Evolutionary conservation across 306 rosid genomes (phyloP), one percentile per base, ranked within the genome.

Genomic region (Cicer judaicum): DNA sequence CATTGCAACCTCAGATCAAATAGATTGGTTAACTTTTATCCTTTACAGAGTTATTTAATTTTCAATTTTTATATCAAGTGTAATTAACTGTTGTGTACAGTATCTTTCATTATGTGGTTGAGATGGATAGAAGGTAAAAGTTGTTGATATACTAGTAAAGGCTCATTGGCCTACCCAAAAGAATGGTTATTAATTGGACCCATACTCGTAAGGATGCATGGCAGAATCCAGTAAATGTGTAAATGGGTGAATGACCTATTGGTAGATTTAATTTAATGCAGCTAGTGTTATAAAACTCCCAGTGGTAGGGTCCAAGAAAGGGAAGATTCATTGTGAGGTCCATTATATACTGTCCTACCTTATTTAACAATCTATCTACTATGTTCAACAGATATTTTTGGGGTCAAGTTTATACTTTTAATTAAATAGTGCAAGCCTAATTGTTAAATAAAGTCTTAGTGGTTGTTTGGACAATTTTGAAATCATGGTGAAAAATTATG

Each of bases 1-100:
- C 60, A 68, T 75, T 73, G 63, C 72, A 73, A 74, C 56, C 67
- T 74, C 76, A 24, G 21, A 38, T 62, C 21, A 41, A 7, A 7
- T 48, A 59, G 41, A 12, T 38, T 65, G 50, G 69, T 60, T 48
- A 19, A 65, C 48, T 59, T 66, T n/a, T 50, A 19, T 69, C 76
- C 68, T 48, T 43, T 59, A 12, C 10, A 46, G 18, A 18, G 47
- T 59, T 61, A 13, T 15, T n/a, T 34, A 63, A 5, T 41, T 60
- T 42, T 50, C 34, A 38, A 4, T 16, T 67, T 72, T 47, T 67
- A 10, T 15, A 56, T 68, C 15, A 34, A 52, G 46, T 36, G 82
- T 49, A 60, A 59, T 72, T 50, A 63, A 21, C 24, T 73, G 38
- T 11, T 48, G 6, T 59, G 56, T 19, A 44, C 73, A 34, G 10